Evolutionary conservation across 1,284 basidiomycete genomes (phyloP), one percentile per base, ranked within the genome.

Genomic region (Melanopsichium pennsylvanicum): DNA sequence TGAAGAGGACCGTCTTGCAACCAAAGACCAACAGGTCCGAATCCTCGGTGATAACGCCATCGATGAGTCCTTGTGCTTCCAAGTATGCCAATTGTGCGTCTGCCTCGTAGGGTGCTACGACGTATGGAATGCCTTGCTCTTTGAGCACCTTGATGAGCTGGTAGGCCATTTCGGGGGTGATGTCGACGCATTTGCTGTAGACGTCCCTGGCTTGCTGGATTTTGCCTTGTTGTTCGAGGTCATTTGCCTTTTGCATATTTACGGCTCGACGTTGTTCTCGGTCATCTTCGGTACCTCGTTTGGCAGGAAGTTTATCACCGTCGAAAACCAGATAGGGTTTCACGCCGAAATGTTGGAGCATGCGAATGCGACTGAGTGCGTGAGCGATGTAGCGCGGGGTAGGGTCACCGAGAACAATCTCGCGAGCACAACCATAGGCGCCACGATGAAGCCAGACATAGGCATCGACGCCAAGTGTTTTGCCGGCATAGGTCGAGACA

Each of bases 371-470:
- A 70, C 92, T 87, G 90, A 97, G 92, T n/a, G 90, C 89, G 83
- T 94, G 97, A 75, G 96, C 89, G 66, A 97, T 91, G 85, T 97
- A 97, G 83, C 92, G 93, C 73, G 26, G 43, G 1, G 94, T 95
- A 46, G 83, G 84, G 77, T 88, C 88, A 18, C 92, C 92, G 1
- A 89, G 90, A 12, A 92, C 93, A 37, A 98, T 83, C 68, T 97
- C 93, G 34, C 77, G 55, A 35, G 96, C 91, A 82, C 96, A 99
- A 0, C 90, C 86, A 79, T 92, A 95, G 1, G 92, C 88, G 11
- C 93, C 96, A 71, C 89, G 88, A 81, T 98, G 96, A n/a, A 99
- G 86, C 95, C 95, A 97, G 40, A 95, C 94, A 82, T 98, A 97
- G 37, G 88, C 91, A 84, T 94, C 90, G 38, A 92, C 87, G 3